Evolutionary conservation across 129 eudicot genomes (phyloP).

Genomic region (sunflower (Helianthus annuus)): HanXRQr2.0-SUNRISE NC_035437.2:167035538-167036037

Average conservation of each 20-base stretch:
- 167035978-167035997: neutral
- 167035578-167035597: conserved; percentile 26
- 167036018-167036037: neutral
- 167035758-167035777: conserved; percentile 98
- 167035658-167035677: conserved; percentile 95
- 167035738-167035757: conserved; percentile 85
- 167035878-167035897: conserved; percentile 96
- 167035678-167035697: conserved; percentile 94
- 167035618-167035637: conserved; percentile 63
- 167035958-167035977: conserved; percentile 59
- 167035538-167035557: conserved; percentile 15
- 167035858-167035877: conserved; percentile 99
- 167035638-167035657: conserved; percentile 68
- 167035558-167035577: neutral
- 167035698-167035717: conserved; percentile 78
- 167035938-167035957: conserved; percentile 90
- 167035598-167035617: conserved; percentile 98
- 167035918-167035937: conserved; percentile 83
- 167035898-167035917: conserved; percentile 84
- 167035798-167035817: conserved; percentile 98
- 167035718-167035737: conserved; percentile 95
- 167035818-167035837: conserved; percentile 95
- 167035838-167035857: conserved; percentile 87
- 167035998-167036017: conserved; percentile 1
- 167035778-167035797: conserved; percentile 99